phyloP scores from a whole-genome alignment of 31 red algal species.

The Odonthalia washingtoniensis region DNA sequence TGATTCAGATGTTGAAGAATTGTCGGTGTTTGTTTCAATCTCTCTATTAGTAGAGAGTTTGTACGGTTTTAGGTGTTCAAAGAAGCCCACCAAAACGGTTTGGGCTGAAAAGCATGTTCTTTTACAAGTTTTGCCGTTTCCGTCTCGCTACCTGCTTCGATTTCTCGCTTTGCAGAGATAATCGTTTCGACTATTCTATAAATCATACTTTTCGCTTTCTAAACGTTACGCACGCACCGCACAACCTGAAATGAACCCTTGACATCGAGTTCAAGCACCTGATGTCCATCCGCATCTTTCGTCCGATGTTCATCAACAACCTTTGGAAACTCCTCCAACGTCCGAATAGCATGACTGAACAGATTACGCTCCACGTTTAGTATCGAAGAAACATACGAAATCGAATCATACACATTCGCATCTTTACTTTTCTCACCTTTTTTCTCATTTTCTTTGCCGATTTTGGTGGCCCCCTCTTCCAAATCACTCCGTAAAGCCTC shows the following conservation, averaged over 20 bases:
- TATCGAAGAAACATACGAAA: too few relatives aligned
- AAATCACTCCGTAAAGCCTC: too few relatives aligned
- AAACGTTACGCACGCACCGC: slow-evolving; percentile 54
- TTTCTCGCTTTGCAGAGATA: slow-evolving; percentile 22
- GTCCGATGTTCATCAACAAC: too few relatives aligned
- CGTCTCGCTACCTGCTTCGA: background rate
- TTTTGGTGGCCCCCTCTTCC: too few relatives aligned
- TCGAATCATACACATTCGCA: too few relatives aligned
- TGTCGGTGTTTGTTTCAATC: background rate
- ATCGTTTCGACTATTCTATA: slow-evolving; percentile 58
- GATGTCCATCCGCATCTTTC: too few relatives aligned
- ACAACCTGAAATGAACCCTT: slow-evolving; percentile 32
- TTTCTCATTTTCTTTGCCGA: too few relatives aligned
- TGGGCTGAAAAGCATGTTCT: slow-evolving; percentile 21
- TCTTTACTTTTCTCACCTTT: too few relatives aligned
- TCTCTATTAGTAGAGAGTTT: background rate
- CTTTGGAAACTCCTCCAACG: too few relatives aligned
- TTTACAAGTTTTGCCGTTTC: background rate
- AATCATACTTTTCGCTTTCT: slow-evolving; percentile 61
- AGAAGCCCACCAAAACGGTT: slow-evolving; percentile 36
- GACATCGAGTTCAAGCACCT: too few relatives aligned
- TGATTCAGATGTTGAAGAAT: background rate
- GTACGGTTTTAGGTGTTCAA: background rate
- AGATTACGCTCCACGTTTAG: too few relatives aligned
- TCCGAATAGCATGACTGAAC: too few relatives aligned